These are phyloP conservation scores for Triticum urartu DNA, from an alignment of 176 grass and related monocot species.

Conservation along the genomic window DNA sequence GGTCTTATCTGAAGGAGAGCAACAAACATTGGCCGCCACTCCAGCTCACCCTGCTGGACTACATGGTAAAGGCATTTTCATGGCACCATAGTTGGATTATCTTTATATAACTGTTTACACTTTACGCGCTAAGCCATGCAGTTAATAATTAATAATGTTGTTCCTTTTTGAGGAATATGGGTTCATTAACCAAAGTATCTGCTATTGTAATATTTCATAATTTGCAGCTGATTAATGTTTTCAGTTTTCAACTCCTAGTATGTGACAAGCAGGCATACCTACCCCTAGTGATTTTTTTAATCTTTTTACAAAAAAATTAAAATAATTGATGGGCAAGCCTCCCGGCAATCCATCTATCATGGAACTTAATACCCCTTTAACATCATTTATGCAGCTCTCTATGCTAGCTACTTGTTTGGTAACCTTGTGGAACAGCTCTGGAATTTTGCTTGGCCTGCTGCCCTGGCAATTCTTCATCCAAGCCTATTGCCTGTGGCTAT, in stretches of 20 bases:
- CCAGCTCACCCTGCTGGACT: constrained; percentile 82
- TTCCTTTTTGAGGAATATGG: not conserved
- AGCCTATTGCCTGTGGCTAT: constrained; percentile 88
- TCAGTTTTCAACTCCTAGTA: not conserved
- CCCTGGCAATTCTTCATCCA: constrained; percentile 84
- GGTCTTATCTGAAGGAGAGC: constrained; percentile 72
- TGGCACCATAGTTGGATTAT: not conserved
- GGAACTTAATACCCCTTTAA: constrained; percentile 27
- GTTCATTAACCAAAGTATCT: not conserved
- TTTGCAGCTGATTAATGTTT: constrained; percentile 4
- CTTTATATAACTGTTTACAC: not conserved
- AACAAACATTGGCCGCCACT: constrained; percentile 66
- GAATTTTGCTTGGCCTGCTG: constrained; percentile 93
- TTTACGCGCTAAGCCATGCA: not conserved
- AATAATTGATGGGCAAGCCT: not conserved
- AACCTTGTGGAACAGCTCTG: constrained; percentile 95
- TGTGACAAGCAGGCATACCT: not conserved
- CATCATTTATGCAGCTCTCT: constrained; percentile 70
- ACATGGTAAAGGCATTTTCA: constrained; percentile 43
- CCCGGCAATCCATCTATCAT: not conserved
- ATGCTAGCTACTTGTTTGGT: constrained; percentile 82
- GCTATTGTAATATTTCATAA: not conserved
- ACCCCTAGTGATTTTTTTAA: not conserved
- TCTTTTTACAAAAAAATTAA: not conserved
- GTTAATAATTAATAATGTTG: not conserved